Evolutionary conservation across 495 filamentous ascomycete genomes (phyloP), one percentile per base, ranked within the genome.

Genomic region (Oleoguttula mirabilis): DNA sequence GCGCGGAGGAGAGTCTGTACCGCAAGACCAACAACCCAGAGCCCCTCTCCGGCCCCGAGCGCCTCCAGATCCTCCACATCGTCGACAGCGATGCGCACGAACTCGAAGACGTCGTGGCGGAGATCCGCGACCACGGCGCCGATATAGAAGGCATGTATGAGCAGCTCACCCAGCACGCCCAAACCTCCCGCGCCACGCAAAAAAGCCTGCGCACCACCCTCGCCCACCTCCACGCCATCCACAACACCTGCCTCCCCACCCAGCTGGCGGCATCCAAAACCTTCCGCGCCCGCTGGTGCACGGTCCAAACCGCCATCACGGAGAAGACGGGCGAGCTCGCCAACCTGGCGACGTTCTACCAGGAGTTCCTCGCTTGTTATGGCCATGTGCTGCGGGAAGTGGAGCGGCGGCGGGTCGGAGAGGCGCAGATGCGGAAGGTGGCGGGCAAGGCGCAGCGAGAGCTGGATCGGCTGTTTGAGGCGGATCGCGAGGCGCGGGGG

Each of bases 91-190:
- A 98, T 57, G 82, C 90, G 3, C 66, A 67, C 3, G 80, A 93
- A 53, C 85, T 94, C 1, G 85, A 93, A 8, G 90, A 92, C 51
- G 90, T 95, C 11, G 79, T 94, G 2, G 61, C 68, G 40, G 90
- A 98, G 51, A 77, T 98, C 36, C 72, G 80, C 44, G 78, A 84
- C 42, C 75, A 74, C 32, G 74, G 84, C 16, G 67, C 69, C 6
- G 75, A 81, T 23, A 88, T 95, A 76, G 87, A 94, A 58, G 61
- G 57, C 0, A 70, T 73, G 25, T 80, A 79, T 36, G 68, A 66
- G 4, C 60, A 70, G 0, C 64, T 83, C 6, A 57, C 68, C 3
- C 69, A 75, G 30, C 72, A 78, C 38, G 62, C 75, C 1, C 62
- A 72, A 2, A 62, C 67, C 22, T 70, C 78, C n/a, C 63, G 65